phyloP scores from a whole-genome alignment of 768 basidiomycete species.

The Gymnopilus junonius region DNA sequence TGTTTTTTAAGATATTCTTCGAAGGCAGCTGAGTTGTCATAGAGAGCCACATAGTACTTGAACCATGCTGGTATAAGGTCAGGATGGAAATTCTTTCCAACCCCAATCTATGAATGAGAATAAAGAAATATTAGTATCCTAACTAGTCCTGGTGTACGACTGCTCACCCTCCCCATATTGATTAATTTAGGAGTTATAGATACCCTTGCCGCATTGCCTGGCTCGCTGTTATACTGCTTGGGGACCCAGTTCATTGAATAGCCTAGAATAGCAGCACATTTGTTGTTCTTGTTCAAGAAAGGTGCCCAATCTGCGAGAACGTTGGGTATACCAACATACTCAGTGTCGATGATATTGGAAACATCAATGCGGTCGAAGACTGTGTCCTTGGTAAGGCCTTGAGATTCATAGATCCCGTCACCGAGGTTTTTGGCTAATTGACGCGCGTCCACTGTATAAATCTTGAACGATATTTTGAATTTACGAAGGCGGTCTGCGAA shows the following conservation, averaged over 20 bases:
- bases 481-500: constrained; percentile 40
- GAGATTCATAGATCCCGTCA: constrained; percentile 11
- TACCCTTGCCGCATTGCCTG: background rate
- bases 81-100: background rate
- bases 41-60: constrained; percentile 18
- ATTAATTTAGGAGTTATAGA: constrained; percentile 3
- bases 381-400: constrained; percentile 24
- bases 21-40: constrained; percentile 43
- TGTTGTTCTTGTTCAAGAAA: constrained; percentile 33
- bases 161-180: constrained; percentile 15
- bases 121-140: background rate
- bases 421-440: constrained; percentile 29
- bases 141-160: background rate
- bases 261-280: constrained; percentile 38
- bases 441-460: constrained; percentile 37
- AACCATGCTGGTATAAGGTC: constrained; percentile 4
- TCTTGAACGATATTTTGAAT: constrained; percentile 36
- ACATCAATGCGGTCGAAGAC: constrained; percentile 52
- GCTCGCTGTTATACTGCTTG: constrained; percentile 22
- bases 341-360: constrained; percentile 49
- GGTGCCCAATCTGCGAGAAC: constrained; percentile 42
- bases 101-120: background rate
- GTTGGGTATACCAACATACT: constrained; percentile 42
- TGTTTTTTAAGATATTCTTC: no score
- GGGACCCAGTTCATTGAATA: constrained; percentile 53